Evolutionary conservation across 257 asterid genomes (phyloP).

Genomic region (Solanum tacnaense): DNA sequence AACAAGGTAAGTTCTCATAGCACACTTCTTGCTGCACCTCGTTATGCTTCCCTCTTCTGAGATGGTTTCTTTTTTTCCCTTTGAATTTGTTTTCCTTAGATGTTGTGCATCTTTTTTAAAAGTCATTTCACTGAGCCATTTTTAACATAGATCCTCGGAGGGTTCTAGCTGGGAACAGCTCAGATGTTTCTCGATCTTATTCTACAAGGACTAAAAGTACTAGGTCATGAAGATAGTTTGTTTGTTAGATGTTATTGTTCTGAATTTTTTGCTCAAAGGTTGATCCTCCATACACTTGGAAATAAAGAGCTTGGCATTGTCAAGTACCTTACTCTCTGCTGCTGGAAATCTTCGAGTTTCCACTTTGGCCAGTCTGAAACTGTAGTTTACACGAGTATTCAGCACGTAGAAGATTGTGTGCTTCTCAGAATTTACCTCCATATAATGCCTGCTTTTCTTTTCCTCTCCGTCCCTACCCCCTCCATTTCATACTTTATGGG

Average conservation of each 20-base stretch:
- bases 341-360: background rate
- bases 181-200: background rate
- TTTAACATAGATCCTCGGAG: background rate
- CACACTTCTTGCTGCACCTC: background rate
- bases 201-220: background rate
- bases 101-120: background rate
- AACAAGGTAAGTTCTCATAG: slow-evolving; percentile 54
- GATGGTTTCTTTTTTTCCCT: background rate
- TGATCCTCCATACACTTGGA: background rate
- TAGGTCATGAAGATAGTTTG: background rate
- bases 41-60: background rate
- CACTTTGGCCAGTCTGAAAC: background rate
- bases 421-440: background rate
- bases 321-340: background rate
- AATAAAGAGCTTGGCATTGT: background rate
- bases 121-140: background rate
- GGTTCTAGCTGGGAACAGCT: background rate
- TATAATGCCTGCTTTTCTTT: background rate
- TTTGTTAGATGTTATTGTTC: background rate
- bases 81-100: background rate
- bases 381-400: background rate
- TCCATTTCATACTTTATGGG: background rate
- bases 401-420: background rate
- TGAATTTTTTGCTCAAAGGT: background rate
- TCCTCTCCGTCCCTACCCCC: background rate